A percentile compares a stretch with the other conserved stretches of the same genome.
These are phyloP conservation scores for Pyrenophora seminiperda DNA, from an alignment of 2,329 filamentous ascomycete species.

Conservation along the genomic window DNA sequence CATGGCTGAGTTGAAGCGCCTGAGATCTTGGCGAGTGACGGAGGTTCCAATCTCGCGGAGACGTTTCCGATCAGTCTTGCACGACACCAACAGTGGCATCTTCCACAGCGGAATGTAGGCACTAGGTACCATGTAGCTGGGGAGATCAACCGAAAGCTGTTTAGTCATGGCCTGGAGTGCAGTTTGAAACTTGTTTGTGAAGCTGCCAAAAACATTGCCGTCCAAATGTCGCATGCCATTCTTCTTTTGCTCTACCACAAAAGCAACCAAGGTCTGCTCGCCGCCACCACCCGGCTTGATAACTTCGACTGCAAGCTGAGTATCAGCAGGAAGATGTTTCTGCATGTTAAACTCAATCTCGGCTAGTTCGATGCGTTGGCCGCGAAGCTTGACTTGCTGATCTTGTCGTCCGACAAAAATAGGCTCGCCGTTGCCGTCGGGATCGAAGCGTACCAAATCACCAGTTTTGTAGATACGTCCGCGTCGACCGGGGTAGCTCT, in stretches of 20 bases:
- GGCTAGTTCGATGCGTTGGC: slow-evolving; percentile 48
- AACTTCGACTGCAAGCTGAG: slow-evolving; percentile 56
- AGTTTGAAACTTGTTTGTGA: slow-evolving; percentile 39
- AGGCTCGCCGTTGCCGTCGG: slow-evolving; percentile 45
- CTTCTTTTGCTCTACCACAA: slow-evolving; percentile 41
- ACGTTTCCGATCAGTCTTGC: slow-evolving; percentile 45
- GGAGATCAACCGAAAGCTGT: slow-evolving; percentile 36
- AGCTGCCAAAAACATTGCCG: slow-evolving; percentile 38
- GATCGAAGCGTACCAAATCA: slow-evolving; percentile 57
- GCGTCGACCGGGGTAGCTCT: slow-evolving; percentile 54
- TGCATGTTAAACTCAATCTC: slow-evolving; percentile 49
- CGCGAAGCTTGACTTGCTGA: slow-evolving; percentile 50
- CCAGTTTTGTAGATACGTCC: slow-evolving; percentile 55
- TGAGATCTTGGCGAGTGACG: slow-evolving; percentile 40
- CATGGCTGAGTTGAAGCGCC: slow-evolving; percentile 38
- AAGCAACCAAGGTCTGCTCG: slow-evolving; percentile 43
- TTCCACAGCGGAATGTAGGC: slow-evolving; percentile 46
- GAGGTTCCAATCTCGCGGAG: slow-evolving; percentile 42
- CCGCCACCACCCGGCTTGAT: slow-evolving; percentile 48
- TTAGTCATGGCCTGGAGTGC: slow-evolving; percentile 37
- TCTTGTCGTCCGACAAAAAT: slow-evolving; percentile 47
- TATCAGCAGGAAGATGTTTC: slow-evolving; percentile 47
- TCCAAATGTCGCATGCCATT: slow-evolving; percentile 38
- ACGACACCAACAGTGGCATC: slow-evolving; percentile 44
- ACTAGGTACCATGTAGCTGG: slow-evolving; percentile 45